Evolutionary conservation across 768 basidiomycete genomes (phyloP), one percentile per base, ranked within the genome.

Genomic region (Tricholoma flavovirens): DNA sequence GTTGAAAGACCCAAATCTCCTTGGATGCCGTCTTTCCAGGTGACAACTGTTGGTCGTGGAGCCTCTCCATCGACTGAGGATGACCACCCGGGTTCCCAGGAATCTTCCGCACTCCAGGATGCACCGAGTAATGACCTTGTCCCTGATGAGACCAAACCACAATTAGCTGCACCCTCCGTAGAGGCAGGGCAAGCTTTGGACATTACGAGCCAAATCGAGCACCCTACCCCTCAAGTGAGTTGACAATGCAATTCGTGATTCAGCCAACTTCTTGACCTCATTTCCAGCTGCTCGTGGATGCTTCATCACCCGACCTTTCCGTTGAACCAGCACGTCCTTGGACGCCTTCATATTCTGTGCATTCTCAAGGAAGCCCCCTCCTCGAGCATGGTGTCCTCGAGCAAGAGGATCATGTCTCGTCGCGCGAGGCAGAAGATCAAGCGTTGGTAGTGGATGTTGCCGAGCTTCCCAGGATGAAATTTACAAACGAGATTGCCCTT

Each of bases 1-100:
- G 51, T 72, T 12, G 78, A 78, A 49, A 68, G 75, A 35, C 77
- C 78, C 19, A 78, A 77, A 59, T 79, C 78, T 14, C 78, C 79
- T 26, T 81, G 76, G 77, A 76, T 74, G 12, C 75, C 79, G 6
- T 80, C 81, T 2, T 83, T 80, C 72, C 76, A 75, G 56, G 80
- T 82, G 21, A 77, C 71, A 11, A 75, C 78, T 24, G 59, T 69
- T 43, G 69, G 71, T 35, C 60, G 61, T 50, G 73, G 73, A 35
- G 55, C 59, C 21, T 59, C 61, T 12, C 8, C 53, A 10, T 33
- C 48, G 14, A 58, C 60, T n/a, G 67, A 66, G 15, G 62, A 64
- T 10, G 65, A 69, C 42, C 52, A 22, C 5, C 24, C 45, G 24
- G 48, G 54, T 14, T 12, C 46, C 10, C 62, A 66, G 52, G 60